A percentile compares a stretch with the other conserved stretches of the same genome.
These are phyloP conservation scores for Alternaria postmessia DNA, from an alignment of 2,329 filamentous ascomycete species.

Conservation along the genomic window DNA sequence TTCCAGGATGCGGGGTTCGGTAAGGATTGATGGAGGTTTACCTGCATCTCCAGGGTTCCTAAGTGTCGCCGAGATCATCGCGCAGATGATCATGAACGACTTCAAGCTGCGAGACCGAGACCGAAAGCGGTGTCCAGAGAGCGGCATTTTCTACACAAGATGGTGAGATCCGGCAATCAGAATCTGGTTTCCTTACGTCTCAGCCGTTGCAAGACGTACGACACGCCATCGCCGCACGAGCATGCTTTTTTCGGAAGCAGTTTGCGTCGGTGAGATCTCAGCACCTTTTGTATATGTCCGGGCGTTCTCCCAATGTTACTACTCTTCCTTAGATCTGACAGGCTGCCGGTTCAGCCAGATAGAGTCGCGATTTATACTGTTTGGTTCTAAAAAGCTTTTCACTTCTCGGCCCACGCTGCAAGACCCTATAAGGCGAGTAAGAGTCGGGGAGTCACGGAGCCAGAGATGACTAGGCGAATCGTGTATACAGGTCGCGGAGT, in stretches of 20 bases:
- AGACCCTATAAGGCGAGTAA: background rate
- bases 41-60: background rate
- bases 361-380: background rate
- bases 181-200: background rate
- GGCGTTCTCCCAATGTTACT: background rate
- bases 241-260: background rate
- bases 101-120: background rate
- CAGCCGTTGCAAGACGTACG: background rate
- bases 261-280: slow-evolving; percentile 2
- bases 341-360: background rate
- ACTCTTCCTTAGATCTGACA: background rate
- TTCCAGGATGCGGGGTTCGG: background rate
- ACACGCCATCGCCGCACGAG: background rate
- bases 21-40: background rate
- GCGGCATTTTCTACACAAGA: background rate
- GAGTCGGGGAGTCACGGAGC: background rate
- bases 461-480: background rate
- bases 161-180: background rate
- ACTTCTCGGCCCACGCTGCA: background rate
- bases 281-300: background rate
- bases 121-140: background rate
- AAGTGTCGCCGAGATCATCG: background rate
- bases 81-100: background rate
- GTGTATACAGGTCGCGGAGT: background rate
- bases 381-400: background rate